Percentiles rank a stretch among this genome's conserved stretches.
Evolutionary conservation across 257 asterid genomes (phyloP).

Genomic region (Penstemon barbatus): DNA sequence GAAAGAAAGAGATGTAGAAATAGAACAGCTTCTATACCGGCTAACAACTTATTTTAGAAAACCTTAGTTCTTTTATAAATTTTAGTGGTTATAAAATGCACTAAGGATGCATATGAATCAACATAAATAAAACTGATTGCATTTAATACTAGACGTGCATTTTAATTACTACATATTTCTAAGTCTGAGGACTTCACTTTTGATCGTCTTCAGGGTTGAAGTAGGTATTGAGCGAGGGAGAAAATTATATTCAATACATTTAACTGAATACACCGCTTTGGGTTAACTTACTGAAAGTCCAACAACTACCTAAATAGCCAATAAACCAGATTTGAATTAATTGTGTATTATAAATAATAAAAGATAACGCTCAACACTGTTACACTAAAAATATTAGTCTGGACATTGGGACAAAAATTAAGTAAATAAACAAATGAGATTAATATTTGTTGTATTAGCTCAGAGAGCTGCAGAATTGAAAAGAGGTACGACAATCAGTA

Average conservation of each 20-base stretch:
- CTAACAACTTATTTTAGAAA: too few relatives aligned
- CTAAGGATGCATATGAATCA: conserved; percentile 15
- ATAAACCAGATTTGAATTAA: not conserved
- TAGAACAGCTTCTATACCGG: too few relatives aligned
- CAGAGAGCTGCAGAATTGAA: conserved; percentile 6
- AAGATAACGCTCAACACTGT: not conserved
- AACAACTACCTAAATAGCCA: not conserved
- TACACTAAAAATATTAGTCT: not conserved
- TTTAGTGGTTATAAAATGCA: not conserved
- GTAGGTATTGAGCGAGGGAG: not conserved
- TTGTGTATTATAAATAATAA: not conserved
- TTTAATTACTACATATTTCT: not conserved
- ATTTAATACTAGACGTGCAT: not conserved
- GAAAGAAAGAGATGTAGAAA: too few relatives aligned
- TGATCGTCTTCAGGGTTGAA: not conserved
- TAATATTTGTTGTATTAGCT: not conserved
- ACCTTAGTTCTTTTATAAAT: too few relatives aligned
- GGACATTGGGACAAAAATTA: not conserved
- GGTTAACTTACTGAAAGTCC: too few relatives aligned
- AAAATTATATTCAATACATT: not conserved
- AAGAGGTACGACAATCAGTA: not conserved
- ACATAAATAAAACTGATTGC: not conserved
- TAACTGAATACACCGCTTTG: not conserved
- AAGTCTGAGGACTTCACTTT: conserved; percentile 6
- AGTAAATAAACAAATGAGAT: not conserved